Evolutionary conservation across 495 filamentous ascomycete species (phyloP).

Genomic region (Hyaloscypha bicolor): DNA sequence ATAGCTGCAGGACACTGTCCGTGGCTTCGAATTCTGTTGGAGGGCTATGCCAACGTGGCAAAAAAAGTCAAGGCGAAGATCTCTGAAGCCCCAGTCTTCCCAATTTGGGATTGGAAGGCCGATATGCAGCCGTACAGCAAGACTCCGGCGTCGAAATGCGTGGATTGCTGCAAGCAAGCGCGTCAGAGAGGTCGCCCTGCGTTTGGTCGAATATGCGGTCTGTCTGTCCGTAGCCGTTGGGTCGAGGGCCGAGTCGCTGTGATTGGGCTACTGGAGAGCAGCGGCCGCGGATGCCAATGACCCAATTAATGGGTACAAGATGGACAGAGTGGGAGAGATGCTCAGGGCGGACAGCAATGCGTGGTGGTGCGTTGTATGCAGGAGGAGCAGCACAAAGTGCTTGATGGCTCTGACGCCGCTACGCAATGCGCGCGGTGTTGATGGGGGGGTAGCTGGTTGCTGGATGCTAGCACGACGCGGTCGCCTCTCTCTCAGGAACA

Average conservation of each 20-base stretch:
- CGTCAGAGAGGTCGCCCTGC: not conserved
- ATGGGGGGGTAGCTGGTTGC: not conserved
- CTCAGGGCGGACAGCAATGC: not conserved
- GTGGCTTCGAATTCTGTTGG: slow-evolving; percentile 44
- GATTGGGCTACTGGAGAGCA: not conserved
- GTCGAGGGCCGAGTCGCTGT: not conserved
- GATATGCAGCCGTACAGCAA: slow-evolving; percentile 1
- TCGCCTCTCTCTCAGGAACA: not conserved
- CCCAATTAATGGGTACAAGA: slow-evolving; percentile 3
- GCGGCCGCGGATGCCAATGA: not conserved
- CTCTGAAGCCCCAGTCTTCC: slow-evolving; percentile 26
- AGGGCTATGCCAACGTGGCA: slow-evolving; percentile 14
- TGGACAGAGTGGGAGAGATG: not conserved
- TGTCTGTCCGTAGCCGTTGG: not conserved
- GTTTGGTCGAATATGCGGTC: slow-evolving; percentile 1
- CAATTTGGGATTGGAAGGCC: slow-evolving; percentile 9
- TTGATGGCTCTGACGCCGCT: not conserved
- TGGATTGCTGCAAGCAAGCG: slow-evolving; percentile 1
- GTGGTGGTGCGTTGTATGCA: slow-evolving; percentile 2
- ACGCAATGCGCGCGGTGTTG: not conserved
- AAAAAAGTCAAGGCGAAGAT: slow-evolving; percentile 22
- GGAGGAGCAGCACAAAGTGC: not conserved
- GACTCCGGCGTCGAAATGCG: slow-evolving; percentile 1
- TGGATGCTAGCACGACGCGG: not conserved
- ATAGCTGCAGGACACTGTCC: slow-evolving; percentile 62